Conservation (phyloP, 2,329 filamentous ascomycete genomes). For the Colletotrichum cereale region DNA sequence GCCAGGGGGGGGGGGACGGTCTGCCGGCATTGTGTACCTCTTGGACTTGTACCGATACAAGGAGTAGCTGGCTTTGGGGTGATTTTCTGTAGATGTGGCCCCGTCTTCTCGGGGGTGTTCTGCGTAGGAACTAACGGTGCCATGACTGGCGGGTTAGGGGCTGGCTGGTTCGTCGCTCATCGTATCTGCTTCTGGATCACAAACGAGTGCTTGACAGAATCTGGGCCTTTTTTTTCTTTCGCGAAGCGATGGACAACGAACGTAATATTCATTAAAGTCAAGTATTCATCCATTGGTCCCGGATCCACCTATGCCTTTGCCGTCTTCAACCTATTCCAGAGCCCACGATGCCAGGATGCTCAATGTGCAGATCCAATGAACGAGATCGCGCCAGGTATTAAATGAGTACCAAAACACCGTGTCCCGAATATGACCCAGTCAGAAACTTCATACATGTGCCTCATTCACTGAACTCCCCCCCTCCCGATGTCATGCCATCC, state of each 20-base stretch:
- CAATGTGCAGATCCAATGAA: neutral
- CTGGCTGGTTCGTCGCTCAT: neutral
- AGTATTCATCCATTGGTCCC: neutral
- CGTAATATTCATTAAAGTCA: neutral
- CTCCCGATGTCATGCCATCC: neutral
- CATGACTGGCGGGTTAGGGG: neutral
- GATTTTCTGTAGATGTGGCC: neutral
- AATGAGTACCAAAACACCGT: neutral
- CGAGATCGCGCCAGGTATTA: neutral
- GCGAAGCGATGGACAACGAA: neutral
- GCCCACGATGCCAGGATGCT: neutral
- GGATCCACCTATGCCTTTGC: no score
- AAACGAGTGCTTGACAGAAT: neutral
- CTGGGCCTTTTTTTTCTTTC: neutral
- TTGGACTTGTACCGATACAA: neutral
- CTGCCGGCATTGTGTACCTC: neutral
- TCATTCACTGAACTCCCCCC: neutral
- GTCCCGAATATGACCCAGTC: neutral
- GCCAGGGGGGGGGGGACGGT: neutral
- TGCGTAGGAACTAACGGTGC: neutral
- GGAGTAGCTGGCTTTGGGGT: neutral
- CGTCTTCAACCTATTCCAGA: neutral
- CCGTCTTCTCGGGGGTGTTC: neutral
- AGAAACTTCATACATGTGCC: neutral
- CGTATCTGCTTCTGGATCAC: neutral